A percentile compares a stretch with the other conserved stretches of the same genome.
Conservation (phyloP, 345 rosid genomes). For the Conringia planisiliqua region DNA sequence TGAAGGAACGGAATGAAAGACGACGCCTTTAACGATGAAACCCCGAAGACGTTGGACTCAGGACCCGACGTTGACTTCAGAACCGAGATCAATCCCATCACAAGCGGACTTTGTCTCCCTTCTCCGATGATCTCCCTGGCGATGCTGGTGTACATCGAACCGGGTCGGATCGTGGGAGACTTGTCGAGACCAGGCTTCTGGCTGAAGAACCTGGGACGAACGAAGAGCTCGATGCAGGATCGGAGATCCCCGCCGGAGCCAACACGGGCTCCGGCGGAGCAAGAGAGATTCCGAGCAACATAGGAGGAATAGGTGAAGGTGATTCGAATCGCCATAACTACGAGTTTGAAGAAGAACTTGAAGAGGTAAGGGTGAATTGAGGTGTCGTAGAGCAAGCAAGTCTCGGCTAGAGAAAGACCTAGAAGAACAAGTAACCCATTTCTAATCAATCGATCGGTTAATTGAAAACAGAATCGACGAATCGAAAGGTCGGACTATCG, state of each 20-base stretch:
- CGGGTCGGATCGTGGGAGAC: conserved; percentile 19
- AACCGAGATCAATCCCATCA: conserved; percentile 54
- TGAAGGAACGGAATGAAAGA: conserved; percentile 61
- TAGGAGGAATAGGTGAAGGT: conserved; percentile 62
- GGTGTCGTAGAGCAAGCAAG: conserved; percentile 36
- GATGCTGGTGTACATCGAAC: conserved; percentile 37
- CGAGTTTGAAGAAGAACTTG: conserved; percentile 41
- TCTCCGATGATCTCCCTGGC: conserved; percentile 49
- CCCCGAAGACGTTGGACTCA: conserved; percentile 43
- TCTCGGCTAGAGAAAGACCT: background rate
- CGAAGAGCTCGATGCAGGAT: conserved; percentile 45
- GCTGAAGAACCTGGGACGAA: conserved; percentile 52
- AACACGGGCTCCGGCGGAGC: conserved; percentile 49
- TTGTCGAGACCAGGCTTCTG: conserved; percentile 37
- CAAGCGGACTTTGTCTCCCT: conserved; percentile 39
- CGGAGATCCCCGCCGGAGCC: conserved; percentile 45
- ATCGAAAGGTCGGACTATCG: conserved; percentile 3
- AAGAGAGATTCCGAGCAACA: conserved; percentile 55
- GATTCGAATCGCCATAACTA: conserved; percentile 66
- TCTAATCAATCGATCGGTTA: conserved; percentile 11
- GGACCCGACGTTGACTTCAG: conserved; percentile 52
- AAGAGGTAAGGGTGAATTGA: conserved; percentile 47
- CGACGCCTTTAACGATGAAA: conserved; percentile 55
- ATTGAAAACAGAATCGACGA: conserved; percentile 20
- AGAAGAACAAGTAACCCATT: conserved; percentile 23